phyloP scores from a whole-genome alignment of 176 grass and related monocot genomes.

The Eleusine coracana region DNA sequence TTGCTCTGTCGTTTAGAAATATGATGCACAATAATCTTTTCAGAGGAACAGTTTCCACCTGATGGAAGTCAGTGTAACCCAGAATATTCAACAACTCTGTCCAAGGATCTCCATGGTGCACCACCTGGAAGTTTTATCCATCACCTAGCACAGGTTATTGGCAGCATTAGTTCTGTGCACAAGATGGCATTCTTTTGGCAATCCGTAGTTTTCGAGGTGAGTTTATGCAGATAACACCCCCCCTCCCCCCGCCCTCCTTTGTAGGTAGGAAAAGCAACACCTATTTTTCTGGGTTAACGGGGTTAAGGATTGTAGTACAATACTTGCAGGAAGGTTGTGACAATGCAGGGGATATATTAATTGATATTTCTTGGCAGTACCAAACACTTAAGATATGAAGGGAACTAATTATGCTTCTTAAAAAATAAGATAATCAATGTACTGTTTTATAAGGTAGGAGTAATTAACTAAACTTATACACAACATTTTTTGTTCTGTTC shows the following conservation, averaged over 20 bases:
- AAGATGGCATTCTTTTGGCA: conserved; percentile 93
- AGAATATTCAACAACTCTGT: conserved; percentile 45
- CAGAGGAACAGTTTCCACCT: conserved; percentile 58
- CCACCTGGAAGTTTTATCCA: conserved; percentile 87
- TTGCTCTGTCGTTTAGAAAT: conserved; percentile 32
- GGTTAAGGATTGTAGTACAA: neutral
- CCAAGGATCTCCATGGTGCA: conserved; percentile 77
- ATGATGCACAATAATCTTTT: conserved; percentile 47
- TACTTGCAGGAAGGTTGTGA: neutral
- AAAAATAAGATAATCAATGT: conserved; percentile 22
- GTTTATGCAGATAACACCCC: conserved; percentile 27
- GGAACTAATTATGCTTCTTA: conserved; percentile 26
- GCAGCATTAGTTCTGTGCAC: conserved; percentile 73
- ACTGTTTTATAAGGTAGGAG: neutral
- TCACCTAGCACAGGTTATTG: conserved; percentile 71
- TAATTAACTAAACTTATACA: conserved; percentile 29
- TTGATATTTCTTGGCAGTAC: neutral
- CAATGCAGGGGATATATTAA: neutral
- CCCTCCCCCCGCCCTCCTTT: neutral
- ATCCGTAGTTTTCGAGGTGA: conserved; percentile 67
- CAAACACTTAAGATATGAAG: conserved; percentile 31
- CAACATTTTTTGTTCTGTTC: conserved; percentile 42
- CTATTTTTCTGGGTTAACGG: neutral
- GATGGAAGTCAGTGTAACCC: conserved; percentile 39
- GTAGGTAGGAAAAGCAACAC: conserved; percentile 2